phyloP scores from a whole-genome alignment of 108 stramenopile genomes.

The Nitzschia sp. region DNA sequence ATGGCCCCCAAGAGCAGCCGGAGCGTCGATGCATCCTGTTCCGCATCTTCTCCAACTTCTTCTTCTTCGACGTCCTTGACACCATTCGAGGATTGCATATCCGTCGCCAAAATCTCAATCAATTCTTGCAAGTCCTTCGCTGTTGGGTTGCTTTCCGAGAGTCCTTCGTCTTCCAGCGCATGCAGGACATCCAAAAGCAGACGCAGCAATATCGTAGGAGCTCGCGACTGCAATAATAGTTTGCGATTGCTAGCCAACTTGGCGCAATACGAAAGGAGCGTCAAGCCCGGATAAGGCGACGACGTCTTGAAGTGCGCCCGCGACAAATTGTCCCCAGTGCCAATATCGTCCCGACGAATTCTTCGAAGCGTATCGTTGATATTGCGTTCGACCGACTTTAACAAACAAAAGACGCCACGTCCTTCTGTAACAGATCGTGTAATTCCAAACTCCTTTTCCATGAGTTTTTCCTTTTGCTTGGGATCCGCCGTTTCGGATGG shows the following conservation, averaged over 20 bases:
- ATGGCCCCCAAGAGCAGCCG: slow-evolving; percentile 70
- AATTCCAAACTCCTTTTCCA: slow-evolving; percentile 82
- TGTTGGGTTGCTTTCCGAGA: slow-evolving; percentile 55
- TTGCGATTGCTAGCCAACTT: slow-evolving; percentile 71
- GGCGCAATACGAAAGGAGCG: slow-evolving; percentile 62
- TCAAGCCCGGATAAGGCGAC: slow-evolving; percentile 63
- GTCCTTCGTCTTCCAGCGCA: slow-evolving; percentile 59
- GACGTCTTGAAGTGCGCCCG: slow-evolving; percentile 52
- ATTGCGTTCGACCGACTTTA: slow-evolving; percentile 60
- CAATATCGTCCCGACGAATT: slow-evolving; percentile 75
- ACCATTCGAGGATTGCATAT: slow-evolving; percentile 54
- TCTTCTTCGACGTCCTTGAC: neutral
- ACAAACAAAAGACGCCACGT: slow-evolving; percentile 57
- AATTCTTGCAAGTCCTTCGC: slow-evolving; percentile 72
- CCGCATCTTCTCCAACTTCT: slow-evolving; percentile 27
- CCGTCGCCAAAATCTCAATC: slow-evolving; percentile 78
- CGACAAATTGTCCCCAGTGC: slow-evolving; percentile 35
- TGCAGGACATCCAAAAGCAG: slow-evolving; percentile 79
- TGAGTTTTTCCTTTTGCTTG: slow-evolving; percentile 46
- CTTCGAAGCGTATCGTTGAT: slow-evolving; percentile 54
- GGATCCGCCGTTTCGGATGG: slow-evolving; percentile 36
- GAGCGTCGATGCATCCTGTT: slow-evolving; percentile 61
- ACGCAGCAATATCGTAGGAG: slow-evolving; percentile 76
- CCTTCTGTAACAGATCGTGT: slow-evolving; percentile 58
- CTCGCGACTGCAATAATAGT: slow-evolving; percentile 67